Percentiles rank a stretch among this genome's conserved stretches.
Conservation (phyloP, 768 basidiomycete genomes). For the Xerocomellus amylosporus region DNA sequence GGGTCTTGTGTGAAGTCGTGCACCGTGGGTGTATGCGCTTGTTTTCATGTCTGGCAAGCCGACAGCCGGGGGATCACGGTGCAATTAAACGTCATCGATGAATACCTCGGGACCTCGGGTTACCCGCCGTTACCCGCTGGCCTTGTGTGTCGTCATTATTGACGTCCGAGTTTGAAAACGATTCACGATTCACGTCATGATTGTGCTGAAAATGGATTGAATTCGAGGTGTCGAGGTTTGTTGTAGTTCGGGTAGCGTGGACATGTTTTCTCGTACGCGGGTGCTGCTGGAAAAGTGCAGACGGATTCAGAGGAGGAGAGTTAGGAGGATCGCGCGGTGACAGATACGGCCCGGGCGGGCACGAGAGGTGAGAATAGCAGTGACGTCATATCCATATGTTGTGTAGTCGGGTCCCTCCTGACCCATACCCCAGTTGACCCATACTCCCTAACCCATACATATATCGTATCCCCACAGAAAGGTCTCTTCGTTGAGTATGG, state of each 20-base stretch:
- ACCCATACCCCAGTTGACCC: no score
- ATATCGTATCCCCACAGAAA: not conserved
- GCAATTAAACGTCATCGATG: not conserved
- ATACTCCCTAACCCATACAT: no score
- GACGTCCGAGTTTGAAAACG: not conserved
- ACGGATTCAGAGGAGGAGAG: not conserved
- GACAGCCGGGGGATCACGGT: not conserved
- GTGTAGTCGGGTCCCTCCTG: no score
- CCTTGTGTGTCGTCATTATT: not conserved
- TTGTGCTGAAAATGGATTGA: not conserved
- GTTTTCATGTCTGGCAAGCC: no score
- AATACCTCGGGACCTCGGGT: not conserved
- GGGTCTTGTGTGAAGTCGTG: not conserved
- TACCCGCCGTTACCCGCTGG: not conserved
- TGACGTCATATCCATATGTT: no score
- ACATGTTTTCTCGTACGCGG: no score
- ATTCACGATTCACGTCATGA: not conserved
- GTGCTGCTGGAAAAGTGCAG: no score
- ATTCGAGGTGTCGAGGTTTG: not conserved
- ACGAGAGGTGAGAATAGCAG: no score
- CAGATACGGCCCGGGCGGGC: no score
- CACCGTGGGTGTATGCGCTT: no score
- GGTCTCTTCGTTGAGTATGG: conserved; percentile 5
- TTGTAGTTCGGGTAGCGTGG: not conserved
- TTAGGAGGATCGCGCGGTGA: no score